Base-by-base conservation (phyloP, 495 filamentous ascomycete species). In the Talaromyces wortmannii region DNA sequence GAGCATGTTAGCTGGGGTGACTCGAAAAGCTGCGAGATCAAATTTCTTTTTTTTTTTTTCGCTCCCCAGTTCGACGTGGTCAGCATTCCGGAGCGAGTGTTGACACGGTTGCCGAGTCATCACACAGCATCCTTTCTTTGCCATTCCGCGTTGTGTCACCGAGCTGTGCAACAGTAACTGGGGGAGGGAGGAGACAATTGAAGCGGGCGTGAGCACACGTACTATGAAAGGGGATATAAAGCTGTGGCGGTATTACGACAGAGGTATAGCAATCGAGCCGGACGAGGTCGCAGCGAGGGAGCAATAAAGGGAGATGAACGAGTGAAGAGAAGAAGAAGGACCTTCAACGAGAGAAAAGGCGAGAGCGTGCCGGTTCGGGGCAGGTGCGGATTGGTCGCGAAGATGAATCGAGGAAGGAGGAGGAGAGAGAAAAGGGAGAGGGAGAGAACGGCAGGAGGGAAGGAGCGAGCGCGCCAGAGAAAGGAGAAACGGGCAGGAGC, bases 331-430 rank as follows among this genome's bases (percentile, higher is more conserved):
- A 67, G 56, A 61, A 62, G 66, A 47, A 59, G 64, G 62, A 59
- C 50, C 61, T 66, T 63, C 60, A 68, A 66, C 63, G 67, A 71
- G 63, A 55, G 63, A 61, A 61, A 64, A 66, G 66, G 53, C 57
- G 23, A 23, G 32, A 55, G 50, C 52, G 51, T 29, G 63, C 53
- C 57, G 53, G 45, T 59, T 53, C 57, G 33, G 17, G 30, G 61
- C 55, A 48, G 53, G 50, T 48, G 54, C 65, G 67, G 64, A 72
- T 67, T 67, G 36, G 36, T 40, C 36, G 36, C 36, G 13, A 13
- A 40, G 36, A 13, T 40, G 36, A 63, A 60, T 64, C 56, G 61
- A 59, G 52, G 64, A 61, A 57, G 52, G 64, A 61, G 56, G 65
- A 60, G 63, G 62, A 70, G 63, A 58, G 63, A 59, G 59, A 59